Percentiles rank a stretch among this genome's conserved stretches.
Evolutionary conservation across 495 filamentous ascomycete species (phyloP).

Genomic region (Daldinia caldariorum): DNA sequence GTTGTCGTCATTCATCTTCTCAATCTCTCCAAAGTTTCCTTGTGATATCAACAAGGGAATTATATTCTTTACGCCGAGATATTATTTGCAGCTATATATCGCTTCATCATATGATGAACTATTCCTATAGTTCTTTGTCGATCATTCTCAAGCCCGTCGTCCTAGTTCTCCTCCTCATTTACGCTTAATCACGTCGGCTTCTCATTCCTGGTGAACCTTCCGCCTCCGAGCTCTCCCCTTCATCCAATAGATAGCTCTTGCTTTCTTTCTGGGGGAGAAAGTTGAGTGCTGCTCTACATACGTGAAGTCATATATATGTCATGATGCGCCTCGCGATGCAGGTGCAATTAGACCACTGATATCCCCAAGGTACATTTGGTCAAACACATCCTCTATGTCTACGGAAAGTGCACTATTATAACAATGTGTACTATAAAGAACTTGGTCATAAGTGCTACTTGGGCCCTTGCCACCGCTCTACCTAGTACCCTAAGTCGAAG

Average conservation of each 20-base stretch:
- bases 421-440: constrained; percentile 15
- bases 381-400: not conserved
- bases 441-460: constrained; percentile 2
- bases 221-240: not conserved
- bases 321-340: constrained; percentile 25
- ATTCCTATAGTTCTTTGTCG: not conserved
- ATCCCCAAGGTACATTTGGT: constrained; percentile 1
- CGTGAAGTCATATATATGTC: constrained; percentile 44
- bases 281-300: constrained; percentile 4
- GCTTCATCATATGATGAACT: constrained; percentile 33
- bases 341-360: constrained; percentile 16
- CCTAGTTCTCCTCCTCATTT: not conserved
- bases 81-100: constrained; percentile 23
- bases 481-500: constrained; percentile 9
- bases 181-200: constrained; percentile 6
- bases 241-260: not conserved
- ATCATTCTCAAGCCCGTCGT: constrained; percentile 4
- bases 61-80: constrained; percentile 1
- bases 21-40: constrained; percentile 11
- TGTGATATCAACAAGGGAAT: constrained; percentile 16
- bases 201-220: constrained; percentile 9
- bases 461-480: constrained; percentile 17
- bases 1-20: constrained; percentile 15
- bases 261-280: not conserved
- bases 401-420: not conserved